Percentiles rank a stretch among this genome's conserved stretches.
These are phyloP conservation scores for Botrytis fabae DNA, from an alignment of 2,329 filamentous ascomycete genomes.

Conservation along the genomic window DNA sequence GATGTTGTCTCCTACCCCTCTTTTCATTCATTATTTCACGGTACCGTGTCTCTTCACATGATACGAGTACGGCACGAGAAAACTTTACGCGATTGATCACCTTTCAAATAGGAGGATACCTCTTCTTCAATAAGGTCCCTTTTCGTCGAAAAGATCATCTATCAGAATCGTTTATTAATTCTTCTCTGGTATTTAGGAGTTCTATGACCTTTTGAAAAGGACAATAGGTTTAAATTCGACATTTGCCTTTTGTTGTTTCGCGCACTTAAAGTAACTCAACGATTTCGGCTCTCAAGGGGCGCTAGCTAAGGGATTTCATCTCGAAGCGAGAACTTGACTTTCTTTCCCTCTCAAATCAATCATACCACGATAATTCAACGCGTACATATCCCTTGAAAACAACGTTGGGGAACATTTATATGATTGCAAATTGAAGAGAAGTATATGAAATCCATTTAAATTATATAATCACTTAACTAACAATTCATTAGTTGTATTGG, in stretches of 20 bases:
- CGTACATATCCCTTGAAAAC: conserved; percentile 27
- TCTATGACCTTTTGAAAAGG: neutral
- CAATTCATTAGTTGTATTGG: conserved; percentile 28
- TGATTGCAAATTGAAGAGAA: conserved; percentile 31
- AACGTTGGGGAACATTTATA: conserved; percentile 29
- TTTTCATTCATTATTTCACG: neutral
- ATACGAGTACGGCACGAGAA: conserved; percentile 16
- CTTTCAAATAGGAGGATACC: conserved; percentile 16
- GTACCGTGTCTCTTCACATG: conserved; percentile 13
- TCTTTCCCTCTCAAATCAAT: conserved; percentile 24
- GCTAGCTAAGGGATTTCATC: conserved; percentile 22
- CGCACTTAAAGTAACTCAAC: neutral
- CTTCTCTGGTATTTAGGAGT: neutral
- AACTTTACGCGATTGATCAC: conserved; percentile 19
- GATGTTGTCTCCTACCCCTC: neutral
- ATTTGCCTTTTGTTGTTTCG: conserved; percentile 15
- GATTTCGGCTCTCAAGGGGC: conserved; percentile 23
- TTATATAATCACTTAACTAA: conserved; percentile 31
- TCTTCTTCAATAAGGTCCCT: neutral
- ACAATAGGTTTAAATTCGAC: neutral
- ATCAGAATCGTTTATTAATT: conserved; percentile 3
- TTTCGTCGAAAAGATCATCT: neutral
- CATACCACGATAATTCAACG: conserved; percentile 27
- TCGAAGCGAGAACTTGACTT: conserved; percentile 27
- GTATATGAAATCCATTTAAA: conserved; percentile 27